phyloP scores from a whole-genome alignment of 768 basidiomycete genomes.

The Leccinum uliginosum region DNA sequence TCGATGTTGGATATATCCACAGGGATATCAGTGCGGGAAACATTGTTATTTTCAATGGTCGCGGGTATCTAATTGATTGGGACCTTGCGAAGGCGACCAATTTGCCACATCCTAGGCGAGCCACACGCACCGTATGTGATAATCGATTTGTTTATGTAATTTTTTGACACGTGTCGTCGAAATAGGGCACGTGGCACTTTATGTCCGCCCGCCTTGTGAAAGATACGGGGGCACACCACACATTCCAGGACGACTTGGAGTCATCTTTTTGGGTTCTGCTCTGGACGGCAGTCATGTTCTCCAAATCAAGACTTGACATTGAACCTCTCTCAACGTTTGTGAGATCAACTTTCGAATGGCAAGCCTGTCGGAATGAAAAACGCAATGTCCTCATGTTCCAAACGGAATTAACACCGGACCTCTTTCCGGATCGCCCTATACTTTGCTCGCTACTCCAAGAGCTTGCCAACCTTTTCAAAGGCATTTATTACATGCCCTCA shows the following conservation, averaged over 20 bases:
- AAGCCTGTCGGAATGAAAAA: neutral
- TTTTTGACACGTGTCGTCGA: neutral
- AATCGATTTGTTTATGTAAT: neutral
- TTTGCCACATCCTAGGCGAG: neutral
- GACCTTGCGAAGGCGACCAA: conserved; percentile 13
- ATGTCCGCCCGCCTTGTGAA: conserved; percentile 15
- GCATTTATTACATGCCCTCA: neutral
- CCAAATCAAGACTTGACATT: neutral
- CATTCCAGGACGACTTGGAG: conserved; percentile 29
- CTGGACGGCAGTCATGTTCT: conserved; percentile 7
- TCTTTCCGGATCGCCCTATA: neutral
- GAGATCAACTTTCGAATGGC: neutral
- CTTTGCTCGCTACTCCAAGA: neutral
- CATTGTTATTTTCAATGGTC: conserved; percentile 9
- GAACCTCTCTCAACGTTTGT: neutral
- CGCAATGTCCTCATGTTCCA: neutral
- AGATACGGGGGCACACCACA: conserved; percentile 13
- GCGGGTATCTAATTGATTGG: conserved; percentile 24
- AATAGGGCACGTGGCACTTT: conserved; percentile 21
- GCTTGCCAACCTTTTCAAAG: neutral
- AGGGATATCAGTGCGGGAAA: conserved; percentile 26
- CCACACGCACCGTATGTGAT: conserved; percentile 3
- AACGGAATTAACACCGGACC: neutral
- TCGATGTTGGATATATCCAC: conserved; percentile 4
- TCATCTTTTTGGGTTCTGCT: conserved; percentile 26